Percentiles rank a stretch among this genome's conserved stretches.
Conservation (phyloP, 257 asterid species). For the Lycium ferocissimum region DNA sequence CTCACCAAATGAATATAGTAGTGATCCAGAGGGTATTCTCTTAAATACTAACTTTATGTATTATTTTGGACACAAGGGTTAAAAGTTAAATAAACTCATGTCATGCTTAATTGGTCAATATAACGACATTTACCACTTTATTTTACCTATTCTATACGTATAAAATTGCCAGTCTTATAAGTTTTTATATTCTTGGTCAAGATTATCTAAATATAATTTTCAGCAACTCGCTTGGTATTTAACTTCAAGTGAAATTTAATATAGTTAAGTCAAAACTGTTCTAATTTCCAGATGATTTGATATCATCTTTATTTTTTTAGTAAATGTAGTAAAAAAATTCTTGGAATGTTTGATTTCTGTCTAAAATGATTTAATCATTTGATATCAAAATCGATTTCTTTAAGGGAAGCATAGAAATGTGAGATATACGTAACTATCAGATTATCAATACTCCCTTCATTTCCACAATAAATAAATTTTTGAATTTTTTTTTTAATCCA, state of each 20-base stretch:
- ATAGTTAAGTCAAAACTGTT: neutral
- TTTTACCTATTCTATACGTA: neutral
- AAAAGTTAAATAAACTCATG: neutral
- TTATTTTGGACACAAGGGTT: neutral
- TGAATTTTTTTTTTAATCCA: too few relatives aligned
- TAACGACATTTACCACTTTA: neutral
- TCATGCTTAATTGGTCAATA: neutral
- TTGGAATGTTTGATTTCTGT: too few relatives aligned
- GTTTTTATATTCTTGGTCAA: neutral
- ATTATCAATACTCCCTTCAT: too few relatives aligned
- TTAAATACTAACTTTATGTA: neutral
- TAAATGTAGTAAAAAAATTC: too few relatives aligned
- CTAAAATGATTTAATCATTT: too few relatives aligned
- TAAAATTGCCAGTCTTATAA: neutral
- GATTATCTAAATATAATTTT: too few relatives aligned
- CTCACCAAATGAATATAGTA: neutral
- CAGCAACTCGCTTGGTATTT: neutral
- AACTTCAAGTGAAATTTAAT: neutral
- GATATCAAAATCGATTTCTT: too few relatives aligned
- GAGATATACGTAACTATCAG: too few relatives aligned
- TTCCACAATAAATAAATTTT: too few relatives aligned
- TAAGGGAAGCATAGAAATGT: too few relatives aligned
- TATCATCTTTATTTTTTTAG: too few relatives aligned
- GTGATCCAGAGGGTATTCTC: neutral
- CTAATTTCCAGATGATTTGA: too few relatives aligned